Base-by-base conservation (phyloP, 768 basidiomycete genomes). In the Lactifluus pinguis region DNA sequence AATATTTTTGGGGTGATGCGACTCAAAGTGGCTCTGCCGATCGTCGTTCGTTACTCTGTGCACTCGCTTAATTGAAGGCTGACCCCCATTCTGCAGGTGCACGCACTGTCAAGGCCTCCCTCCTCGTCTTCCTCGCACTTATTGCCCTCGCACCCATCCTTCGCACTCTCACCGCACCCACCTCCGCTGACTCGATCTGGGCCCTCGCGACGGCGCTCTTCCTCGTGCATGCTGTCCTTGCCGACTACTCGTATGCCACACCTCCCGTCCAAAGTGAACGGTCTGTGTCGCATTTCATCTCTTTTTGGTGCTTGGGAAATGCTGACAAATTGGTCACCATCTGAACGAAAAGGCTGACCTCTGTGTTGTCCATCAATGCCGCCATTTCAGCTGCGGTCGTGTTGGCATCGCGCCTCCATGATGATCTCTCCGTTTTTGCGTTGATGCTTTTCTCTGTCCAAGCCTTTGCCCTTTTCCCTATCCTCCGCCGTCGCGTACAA, bases 181-280 rank as follows among this genome's bases (percentile, higher is more conserved):
- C 95, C 4, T 97, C 95, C 42, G 90, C 90, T 13, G 97, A 99
- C 72, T 93, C 93, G 32, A 95, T 98, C 65, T 98, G 93, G 93
- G 94, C 95, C 6, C 74, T 98, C 53, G 83, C 92, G n/a, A 89
- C 90, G 4, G 78, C 79, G 54, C 81, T 98, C 48, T 91, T 98
- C 72, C 76, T 83, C 55, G 75, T 97, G 42, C 92, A 95, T 70
- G 79, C 85, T 19, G 75, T 95, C 60, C 75, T 98, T 51, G 89
- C 89, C 14, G 92, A 97, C 73, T 95, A 92, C 70, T 81, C 83
- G 62, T 76, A 79, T 61, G 73, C 75, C 55, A 73, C 75, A 59
- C 70, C 72, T 47, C 53, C 41, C 6, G n/a, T 59, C 53, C 39
- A 45, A 53, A 51, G 50, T 17, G 56, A 57, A 49, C 61, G 48